These are phyloP conservation scores for Elaeagnus macrophylla DNA, from an alignment of 306 rosid genomes.

Conservation along the genomic window DNA sequence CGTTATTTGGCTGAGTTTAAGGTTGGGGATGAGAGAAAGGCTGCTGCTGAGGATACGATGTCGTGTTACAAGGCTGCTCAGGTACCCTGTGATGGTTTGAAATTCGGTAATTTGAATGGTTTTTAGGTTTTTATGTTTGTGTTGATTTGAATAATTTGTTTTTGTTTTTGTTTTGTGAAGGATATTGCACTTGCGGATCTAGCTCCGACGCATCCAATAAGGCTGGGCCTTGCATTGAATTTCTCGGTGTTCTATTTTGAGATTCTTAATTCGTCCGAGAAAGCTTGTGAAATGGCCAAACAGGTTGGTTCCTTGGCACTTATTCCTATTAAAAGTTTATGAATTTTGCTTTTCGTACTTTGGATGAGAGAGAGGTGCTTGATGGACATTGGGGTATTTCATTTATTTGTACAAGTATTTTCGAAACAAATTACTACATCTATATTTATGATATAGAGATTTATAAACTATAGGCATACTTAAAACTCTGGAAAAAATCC, in stretches of 20 bases:
- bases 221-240: conserved; percentile 36
- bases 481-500: too few relatives aligned
- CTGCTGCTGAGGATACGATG: conserved; percentile 38
- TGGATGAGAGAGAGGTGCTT: neutral
- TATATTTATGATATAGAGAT: too few relatives aligned
- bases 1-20: conserved; percentile 34
- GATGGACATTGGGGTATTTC: neutral
- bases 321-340: neutral
- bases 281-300: conserved; percentile 38
- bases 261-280: conserved; percentile 37
- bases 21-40: conserved; percentile 31
- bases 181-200: conserved; percentile 35
- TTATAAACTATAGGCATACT: too few relatives aligned
- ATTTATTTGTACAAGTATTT: too few relatives aligned
- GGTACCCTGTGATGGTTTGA: conserved; percentile 8
- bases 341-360: neutral
- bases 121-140: neutral
- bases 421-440: too few relatives aligned
- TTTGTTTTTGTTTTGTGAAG: conserved; percentile 7
- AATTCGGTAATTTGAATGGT: neutral
- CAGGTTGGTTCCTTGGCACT: conserved; percentile 17
- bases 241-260: conserved; percentile 41
- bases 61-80: conserved; percentile 34
- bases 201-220: conserved; percentile 33
- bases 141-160: neutral